These are phyloP conservation scores for Anthoceros angustus DNA, from an alignment of 225 moss, liverwort and hornwort species.

Conservation along the genomic window DNA sequence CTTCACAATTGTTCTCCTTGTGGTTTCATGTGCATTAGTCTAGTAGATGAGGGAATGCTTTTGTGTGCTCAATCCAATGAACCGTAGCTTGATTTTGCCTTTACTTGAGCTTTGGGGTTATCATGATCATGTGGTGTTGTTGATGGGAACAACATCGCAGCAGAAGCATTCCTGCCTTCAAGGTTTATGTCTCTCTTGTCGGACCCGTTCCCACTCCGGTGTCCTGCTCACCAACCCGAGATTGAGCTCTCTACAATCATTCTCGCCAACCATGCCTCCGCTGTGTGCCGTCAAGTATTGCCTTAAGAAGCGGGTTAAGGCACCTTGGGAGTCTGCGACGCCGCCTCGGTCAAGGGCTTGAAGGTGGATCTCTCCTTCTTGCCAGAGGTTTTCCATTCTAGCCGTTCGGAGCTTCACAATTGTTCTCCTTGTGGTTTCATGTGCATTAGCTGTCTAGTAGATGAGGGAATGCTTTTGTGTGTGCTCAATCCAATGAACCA, in stretches of 20 bases:
- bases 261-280: neutral
- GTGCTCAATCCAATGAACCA: neutral
- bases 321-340: too few relatives aligned
- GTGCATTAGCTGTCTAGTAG: neutral
- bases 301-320: too few relatives aligned
- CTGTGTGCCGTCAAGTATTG: neutral
- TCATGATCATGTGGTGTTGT: neutral
- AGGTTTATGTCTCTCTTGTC: neutral
- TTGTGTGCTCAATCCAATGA: neutral
- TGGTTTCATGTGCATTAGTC: neutral
- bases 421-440: neutral
- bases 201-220: too few relatives aligned
- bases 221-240: neutral
- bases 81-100: neutral
- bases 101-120: neutral
- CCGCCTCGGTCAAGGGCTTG: neutral
- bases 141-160: neutral
- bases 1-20: neutral
- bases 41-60: too few relatives aligned
- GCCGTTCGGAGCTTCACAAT: neutral
- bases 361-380: neutral
- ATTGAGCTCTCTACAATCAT: neutral
- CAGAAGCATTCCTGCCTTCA: neutral
- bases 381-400: neutral
- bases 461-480: neutral